These are phyloP conservation scores for Glebionis coronaria DNA, from an alignment of 129 eudicot species.

Conservation along the genomic window DNA sequence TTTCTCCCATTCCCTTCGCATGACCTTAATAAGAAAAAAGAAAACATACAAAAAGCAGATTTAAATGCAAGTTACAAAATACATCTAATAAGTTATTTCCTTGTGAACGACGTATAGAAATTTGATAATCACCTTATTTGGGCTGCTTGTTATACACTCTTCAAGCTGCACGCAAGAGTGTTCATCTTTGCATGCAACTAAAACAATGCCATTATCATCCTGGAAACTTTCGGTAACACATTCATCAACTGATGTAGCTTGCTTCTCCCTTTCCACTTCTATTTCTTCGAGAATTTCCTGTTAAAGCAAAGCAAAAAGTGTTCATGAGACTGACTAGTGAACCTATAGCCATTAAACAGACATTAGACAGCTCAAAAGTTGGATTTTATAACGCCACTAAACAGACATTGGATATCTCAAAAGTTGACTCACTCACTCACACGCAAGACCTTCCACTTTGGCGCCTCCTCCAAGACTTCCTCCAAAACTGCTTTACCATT, in stretches of 20 bases:
- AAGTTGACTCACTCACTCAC: constrained; percentile 93
- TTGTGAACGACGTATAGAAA: neutral
- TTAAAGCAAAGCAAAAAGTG: constrained; percentile 6
- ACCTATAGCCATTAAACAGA: neutral
- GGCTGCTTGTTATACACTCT: constrained; percentile 67
- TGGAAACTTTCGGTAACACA: constrained; percentile 28
- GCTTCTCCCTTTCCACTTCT: constrained; percentile 69
- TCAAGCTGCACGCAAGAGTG: constrained; percentile 93
- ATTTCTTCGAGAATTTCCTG: constrained; percentile 94
- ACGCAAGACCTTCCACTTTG: constrained; percentile 98
- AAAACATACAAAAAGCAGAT: constrained; percentile 5
- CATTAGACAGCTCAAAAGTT: neutral
- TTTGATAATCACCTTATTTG: constrained; percentile 60
- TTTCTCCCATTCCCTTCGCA: constrained; percentile 92
- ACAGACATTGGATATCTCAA: constrained; percentile 10
- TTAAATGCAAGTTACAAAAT: neutral
- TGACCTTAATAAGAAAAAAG: constrained; percentile 45
- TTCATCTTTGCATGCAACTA: constrained; percentile 95
- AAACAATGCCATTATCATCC: constrained; percentile 55
- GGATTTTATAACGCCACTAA: neutral
- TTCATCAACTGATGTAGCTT: constrained; percentile 45
- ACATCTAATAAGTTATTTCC: neutral
- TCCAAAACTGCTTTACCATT: constrained; percentile 45
- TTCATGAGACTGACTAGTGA: constrained; percentile 1
- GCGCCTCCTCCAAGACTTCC: constrained; percentile 91